Evolutionary conservation across 148 eudicot species (phyloP), one percentile per base, ranked within the genome.

Genomic region (Fagopyrum tataricum): DNA sequence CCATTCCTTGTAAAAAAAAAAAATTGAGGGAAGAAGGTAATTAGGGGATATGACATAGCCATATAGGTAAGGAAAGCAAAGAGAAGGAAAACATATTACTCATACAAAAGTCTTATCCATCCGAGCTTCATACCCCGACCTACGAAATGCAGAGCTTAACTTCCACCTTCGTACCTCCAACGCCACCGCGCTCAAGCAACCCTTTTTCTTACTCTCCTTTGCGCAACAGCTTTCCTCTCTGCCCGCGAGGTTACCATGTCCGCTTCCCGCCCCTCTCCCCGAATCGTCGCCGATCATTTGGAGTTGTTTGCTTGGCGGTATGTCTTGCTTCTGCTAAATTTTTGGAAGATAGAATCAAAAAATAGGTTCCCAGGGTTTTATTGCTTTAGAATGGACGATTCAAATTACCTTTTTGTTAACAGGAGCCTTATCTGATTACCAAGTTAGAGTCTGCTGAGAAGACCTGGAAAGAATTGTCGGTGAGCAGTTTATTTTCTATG

Each of bases 381-480:
- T 11, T 70, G 13, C 44, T 61, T 24, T 12, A 39, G 26, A 70
- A 37, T 48, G 41, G 17, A 10, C 46, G 61, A 37, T 31, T 1
- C 37, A 31, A 37, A 21, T 62, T 44, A 2, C 4, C 11, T 40
- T 44, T 48, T 41, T 6, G 17, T 48, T 76, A 78, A 67, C 81
- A 96, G 99, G 99, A 92, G 73, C 96, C 97, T 42, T 96, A 92
- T 87, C 59, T 96, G 59, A 88, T 92, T 70, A 76, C 86, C 17
- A 92, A 93, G 73, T 74, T 90, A 51, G 97, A 96, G 77, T 96
- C 99, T 66, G 97, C 97, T 44, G 97, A 96, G 86, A 96, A 76
- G 70, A 92, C 99, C 5, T 96, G 97, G 97, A 87, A 89, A 73
- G 97, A 96, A 67, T 79, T 96, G 74, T 96, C 99, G 82, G 99